phyloP scores from a whole-genome alignment of 306 rosid genomes.

The Prinsepia uniflora region DNA sequence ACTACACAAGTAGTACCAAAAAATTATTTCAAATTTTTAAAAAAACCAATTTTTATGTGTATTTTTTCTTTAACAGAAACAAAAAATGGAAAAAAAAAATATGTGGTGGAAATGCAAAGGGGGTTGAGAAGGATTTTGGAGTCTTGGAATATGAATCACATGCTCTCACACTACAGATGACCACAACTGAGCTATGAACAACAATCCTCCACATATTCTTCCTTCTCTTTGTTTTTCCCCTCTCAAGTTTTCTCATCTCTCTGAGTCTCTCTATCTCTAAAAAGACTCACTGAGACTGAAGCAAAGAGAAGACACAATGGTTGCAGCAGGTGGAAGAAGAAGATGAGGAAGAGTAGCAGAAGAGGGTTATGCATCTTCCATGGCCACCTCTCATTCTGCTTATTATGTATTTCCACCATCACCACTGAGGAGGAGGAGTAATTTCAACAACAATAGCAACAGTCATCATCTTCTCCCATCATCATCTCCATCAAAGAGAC shows the following conservation, averaged over 20 bases:
- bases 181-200: conserved; percentile 21
- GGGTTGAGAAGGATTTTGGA: conserved; percentile 37
- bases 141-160: neutral
- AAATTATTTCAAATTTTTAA: neutral
- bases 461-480: conserved; percentile 24
- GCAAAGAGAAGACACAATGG: conserved; percentile 35
- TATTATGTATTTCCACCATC: conserved; percentile 51
- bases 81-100: neutral
- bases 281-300: conserved; percentile 3
- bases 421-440: conserved; percentile 20
- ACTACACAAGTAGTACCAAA: too few species aligned
- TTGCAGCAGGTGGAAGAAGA: conserved; percentile 54
- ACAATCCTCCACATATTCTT: conserved; percentile 33
- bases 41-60: neutral
- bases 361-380: conserved; percentile 66
- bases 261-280: neutral
- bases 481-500: conserved; percentile 27
- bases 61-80: neutral
- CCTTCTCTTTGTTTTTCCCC: neutral
- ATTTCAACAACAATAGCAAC: conserved; percentile 24
- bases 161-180: conserved; percentile 46
- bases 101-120: conserved; percentile 43
- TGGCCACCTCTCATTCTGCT: conserved; percentile 67
- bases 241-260: conserved; percentile 2
- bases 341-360: conserved; percentile 27